These are phyloP conservation scores for Favolaschia claudopus DNA, from an alignment of 768 basidiomycete species.

Conservation along the genomic window DNA sequence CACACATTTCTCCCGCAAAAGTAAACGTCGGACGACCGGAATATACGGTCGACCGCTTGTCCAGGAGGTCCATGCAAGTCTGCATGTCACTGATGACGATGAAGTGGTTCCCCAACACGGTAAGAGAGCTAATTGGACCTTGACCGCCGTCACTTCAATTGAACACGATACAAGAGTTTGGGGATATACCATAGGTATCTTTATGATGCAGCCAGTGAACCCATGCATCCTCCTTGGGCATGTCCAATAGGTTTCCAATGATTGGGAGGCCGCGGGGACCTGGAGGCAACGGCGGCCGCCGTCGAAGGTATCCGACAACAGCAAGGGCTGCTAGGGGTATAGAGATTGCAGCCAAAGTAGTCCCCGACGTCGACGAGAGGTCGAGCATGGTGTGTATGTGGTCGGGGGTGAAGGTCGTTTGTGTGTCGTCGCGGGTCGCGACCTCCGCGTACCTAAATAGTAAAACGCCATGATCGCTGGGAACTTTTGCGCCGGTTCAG, in stretches of 20 bases:
- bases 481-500: no score
- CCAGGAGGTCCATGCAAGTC: conserved; percentile 43
- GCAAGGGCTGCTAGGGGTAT: conserved; percentile 12
- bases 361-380: background rate
- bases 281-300: conserved; percentile 33
- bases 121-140: conserved; percentile 38
- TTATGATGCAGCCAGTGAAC: conserved; percentile 31
- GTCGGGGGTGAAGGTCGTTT: no score
- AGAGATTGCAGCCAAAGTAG: conserved; percentile 1
- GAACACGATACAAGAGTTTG: background rate
- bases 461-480: no score
- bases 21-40: conserved; percentile 42
- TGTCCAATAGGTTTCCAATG: conserved; percentile 41
- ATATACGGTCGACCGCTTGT: conserved; percentile 42
- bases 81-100: conserved; percentile 37
- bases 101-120: conserved; percentile 34
- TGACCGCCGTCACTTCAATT: background rate
- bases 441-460: no score
- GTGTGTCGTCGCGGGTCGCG: no score
- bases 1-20: conserved; percentile 44
- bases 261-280: conserved; percentile 42
- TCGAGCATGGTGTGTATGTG: conserved; percentile 17
- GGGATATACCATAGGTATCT: conserved; percentile 27
- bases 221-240: conserved; percentile 33
- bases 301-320: conserved; percentile 9